A percentile compares a stretch with the other conserved stretches of the same genome.
Conservation (phyloP, 108 stramenopile genomes). For the Schizochytrium sp. region DNA sequence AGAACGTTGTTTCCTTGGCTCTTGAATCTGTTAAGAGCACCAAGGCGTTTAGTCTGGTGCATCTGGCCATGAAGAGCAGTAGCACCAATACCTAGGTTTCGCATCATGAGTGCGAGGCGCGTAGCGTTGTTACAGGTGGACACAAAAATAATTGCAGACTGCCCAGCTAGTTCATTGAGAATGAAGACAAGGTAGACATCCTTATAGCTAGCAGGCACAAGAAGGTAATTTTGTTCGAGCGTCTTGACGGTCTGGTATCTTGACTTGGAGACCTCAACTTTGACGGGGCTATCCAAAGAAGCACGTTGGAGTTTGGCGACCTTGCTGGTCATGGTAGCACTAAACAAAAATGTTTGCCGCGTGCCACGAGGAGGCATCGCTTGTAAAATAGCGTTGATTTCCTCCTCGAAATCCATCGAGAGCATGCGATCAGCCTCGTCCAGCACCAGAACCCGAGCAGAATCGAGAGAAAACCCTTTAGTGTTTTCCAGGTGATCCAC, state of each 20-base stretch:
- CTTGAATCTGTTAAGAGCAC: conserved; percentile 94
- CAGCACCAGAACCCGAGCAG: conserved; percentile 90
- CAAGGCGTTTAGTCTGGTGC: conserved; percentile 96
- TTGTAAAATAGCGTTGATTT: conserved; percentile 90
- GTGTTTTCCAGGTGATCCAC: conserved; percentile 98
- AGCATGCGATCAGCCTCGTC: conserved; percentile 99
- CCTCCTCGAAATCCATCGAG: conserved; percentile 81
- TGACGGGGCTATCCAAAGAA: conserved; percentile 88
- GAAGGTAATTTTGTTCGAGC: conserved; percentile 93
- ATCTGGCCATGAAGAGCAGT: conserved; percentile 98
- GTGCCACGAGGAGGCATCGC: conserved; percentile 80
- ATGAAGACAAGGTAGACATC: conserved; percentile 96
- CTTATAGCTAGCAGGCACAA: conserved; percentile 99
- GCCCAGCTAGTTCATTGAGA: conserved; percentile 94
- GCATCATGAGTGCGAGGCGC: conserved; percentile 89
- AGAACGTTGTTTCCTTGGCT: conserved; percentile 78
- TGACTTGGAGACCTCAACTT: conserved; percentile 87
- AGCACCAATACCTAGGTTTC: conserved; percentile 95
- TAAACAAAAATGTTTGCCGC: conserved; percentile 94
- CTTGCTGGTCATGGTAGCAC: conserved; percentile 97
- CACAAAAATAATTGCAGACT: conserved; percentile 94
- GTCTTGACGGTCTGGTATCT: conserved; percentile 96
- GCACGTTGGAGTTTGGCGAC: conserved; percentile 97
- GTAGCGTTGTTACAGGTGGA: conserved; percentile 97
- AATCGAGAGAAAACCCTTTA: conserved; percentile 93